phyloP scores from a whole-genome alignment of 306 rosid species.

The Echinosophora koreensis region DNA sequence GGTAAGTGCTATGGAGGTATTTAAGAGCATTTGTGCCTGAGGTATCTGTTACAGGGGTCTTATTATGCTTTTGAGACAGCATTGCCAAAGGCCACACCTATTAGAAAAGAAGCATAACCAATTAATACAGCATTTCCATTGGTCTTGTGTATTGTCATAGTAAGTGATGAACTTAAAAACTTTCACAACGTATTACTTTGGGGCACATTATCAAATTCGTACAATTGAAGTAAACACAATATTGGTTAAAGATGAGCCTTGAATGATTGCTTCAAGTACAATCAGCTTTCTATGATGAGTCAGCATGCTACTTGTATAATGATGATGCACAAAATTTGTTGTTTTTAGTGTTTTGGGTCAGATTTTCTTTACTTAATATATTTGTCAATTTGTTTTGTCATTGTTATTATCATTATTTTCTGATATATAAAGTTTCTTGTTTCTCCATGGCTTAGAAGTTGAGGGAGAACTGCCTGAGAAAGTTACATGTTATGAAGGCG shows the following conservation, averaged over 20 bases:
- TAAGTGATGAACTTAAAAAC: not conserved
- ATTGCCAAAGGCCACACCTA: too few species aligned
- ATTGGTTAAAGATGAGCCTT: not conserved
- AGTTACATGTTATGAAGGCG: slow-evolving; percentile 76
- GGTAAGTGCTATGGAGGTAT: too few species aligned
- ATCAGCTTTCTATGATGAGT: not conserved
- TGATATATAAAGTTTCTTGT: slow-evolving; percentile 39
- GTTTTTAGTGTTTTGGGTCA: not conserved
- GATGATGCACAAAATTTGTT: not conserved
- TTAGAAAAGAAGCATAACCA: too few species aligned
- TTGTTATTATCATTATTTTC: not conserved
- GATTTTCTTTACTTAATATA: slow-evolving; percentile 10
- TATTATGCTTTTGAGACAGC: too few species aligned
- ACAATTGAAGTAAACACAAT: not conserved
- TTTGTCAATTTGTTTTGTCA: not conserved
- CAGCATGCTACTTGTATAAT: not conserved
- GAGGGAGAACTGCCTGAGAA: slow-evolving; percentile 75
- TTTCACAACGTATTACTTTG: too few species aligned
- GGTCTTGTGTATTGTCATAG: too few species aligned
- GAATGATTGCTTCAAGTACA: not conserved
- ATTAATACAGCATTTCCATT: too few species aligned
- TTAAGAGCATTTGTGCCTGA: too few species aligned
- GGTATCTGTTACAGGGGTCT: too few species aligned
- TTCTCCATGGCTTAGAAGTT: slow-evolving; percentile 68
- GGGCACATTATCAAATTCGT: not conserved